Conservation (phyloP, 495 filamentous ascomycete species). For the Penicillium antarcticum region DNA sequence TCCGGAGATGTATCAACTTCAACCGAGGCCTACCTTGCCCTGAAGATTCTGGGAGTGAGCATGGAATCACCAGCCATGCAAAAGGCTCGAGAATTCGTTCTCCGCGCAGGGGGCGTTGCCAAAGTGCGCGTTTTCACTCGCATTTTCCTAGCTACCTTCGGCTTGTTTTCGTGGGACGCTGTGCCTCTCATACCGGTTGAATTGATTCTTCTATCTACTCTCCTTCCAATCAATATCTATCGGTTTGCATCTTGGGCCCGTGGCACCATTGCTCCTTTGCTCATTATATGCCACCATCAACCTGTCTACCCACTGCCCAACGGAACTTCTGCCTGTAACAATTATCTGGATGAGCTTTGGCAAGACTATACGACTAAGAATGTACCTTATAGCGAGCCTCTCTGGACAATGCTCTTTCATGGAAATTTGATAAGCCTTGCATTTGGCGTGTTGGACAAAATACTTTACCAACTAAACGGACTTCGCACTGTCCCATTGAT, state of each 20-base stretch:
- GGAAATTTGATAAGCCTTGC: slow-evolving; percentile 15
- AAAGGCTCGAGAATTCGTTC: slow-evolving; percentile 25
- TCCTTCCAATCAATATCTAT: slow-evolving; percentile 35
- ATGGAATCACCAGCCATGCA: slow-evolving; percentile 19
- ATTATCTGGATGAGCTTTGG: slow-evolving; percentile 43
- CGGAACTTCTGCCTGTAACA: slow-evolving; percentile 19
- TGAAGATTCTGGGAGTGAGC: slow-evolving; percentile 34
- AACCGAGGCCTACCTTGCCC: slow-evolving; percentile 38
- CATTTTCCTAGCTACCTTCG: slow-evolving; percentile 39
- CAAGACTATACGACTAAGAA: slow-evolving; percentile 22
- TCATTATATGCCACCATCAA: slow-evolving; percentile 32
- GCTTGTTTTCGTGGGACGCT: slow-evolving; percentile 38
- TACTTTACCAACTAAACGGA: slow-evolving; percentile 17
- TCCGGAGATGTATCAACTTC: slow-evolving; percentile 37
- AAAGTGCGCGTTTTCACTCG: slow-evolving; percentile 37
- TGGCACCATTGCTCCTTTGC: slow-evolving; percentile 30
- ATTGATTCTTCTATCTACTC: slow-evolving; percentile 33
- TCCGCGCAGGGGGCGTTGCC: slow-evolving; percentile 32
- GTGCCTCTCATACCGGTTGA: slow-evolving; percentile 40
- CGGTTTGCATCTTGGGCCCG: slow-evolving; percentile 37
- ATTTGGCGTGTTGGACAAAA: slow-evolving; percentile 24
- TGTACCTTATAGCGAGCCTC: slow-evolving; percentile 18
- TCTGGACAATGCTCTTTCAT: slow-evolving; percentile 8
- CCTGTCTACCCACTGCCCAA: slow-evolving; percentile 36
- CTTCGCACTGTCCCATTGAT: slow-evolving; percentile 6